Percentiles rank a stretch among this genome's conserved stretches.
phyloP scores from a whole-genome alignment of 2,329 filamentous ascomycete genomes.

The Botrytis elliptica region DNA sequence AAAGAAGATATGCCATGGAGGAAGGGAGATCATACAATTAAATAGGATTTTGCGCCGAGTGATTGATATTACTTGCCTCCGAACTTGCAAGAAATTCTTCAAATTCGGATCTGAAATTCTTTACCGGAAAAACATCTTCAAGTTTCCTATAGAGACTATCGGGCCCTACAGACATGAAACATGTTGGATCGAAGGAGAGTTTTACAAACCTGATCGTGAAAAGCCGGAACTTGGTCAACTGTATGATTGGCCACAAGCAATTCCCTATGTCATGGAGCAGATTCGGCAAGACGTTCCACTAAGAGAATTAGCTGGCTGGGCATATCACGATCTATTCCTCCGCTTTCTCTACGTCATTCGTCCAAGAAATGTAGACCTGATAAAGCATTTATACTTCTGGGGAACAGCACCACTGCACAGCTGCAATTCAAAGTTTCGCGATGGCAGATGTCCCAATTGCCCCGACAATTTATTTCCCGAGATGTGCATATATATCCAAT shows the following conservation, averaged over 20 bases:
- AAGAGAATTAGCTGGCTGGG: constrained; percentile 18
- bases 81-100: background rate
- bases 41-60: background rate
- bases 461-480: background rate
- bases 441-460: background rate
- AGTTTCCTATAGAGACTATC: background rate
- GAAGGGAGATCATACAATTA: background rate
- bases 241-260: background rate
- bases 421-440: background rate
- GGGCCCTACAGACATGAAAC: no score
- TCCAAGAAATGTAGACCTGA: constrained; percentile 13
- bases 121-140: background rate
- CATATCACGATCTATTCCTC: constrained; percentile 24
- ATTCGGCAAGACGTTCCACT: background rate
- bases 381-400: constrained; percentile 4
- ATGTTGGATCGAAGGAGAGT: background rate
- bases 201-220: background rate
- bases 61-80: background rate
- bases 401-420: background rate
- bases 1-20: background rate
- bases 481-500: background rate
- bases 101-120: background rate
- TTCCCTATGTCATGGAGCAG: background rate
- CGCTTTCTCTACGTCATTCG: constrained; percentile 25
- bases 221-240: background rate